Evolutionary conservation across 2,329 filamentous ascomycete genomes (phyloP), one percentile per base, ranked within the genome.

Genomic region (Talaromyces pinophilus): DNA sequence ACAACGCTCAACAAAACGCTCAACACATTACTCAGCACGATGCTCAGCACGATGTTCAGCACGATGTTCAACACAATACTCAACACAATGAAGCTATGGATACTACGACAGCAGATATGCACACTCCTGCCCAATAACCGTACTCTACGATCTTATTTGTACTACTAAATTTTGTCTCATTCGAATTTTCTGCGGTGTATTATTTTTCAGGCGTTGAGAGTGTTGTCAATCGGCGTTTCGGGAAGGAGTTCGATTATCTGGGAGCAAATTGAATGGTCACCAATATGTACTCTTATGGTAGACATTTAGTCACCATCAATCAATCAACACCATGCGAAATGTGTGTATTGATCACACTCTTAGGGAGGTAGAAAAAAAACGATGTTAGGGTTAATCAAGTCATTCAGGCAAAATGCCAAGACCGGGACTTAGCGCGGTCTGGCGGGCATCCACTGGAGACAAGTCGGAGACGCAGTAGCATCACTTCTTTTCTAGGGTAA

Each of bases 51-150:
- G 5, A 28, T 4, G 3, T 10, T 4, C 44, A 48, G 19, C 44
- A 48, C 11, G 22, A 22, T 22, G 15, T 5, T 28, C 48, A 52
- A 5, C 48, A 28, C 15, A 17, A 8, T 50, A 4, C 48, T 33
- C 50, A 54, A 22, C 25, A 54, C 25, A 54, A 65, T 40, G 75
- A 76, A 55, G 72, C 75, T 11, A 69, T 79, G 52, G 75, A 78
- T 40, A 64, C 50, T 25, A 17, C 74, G 10, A 2, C 57, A 67
- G 75, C 74, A 15, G 75, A 74, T 10, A 76, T 80, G 72, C 77
- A 79, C 62, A 50, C 75, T 62, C 19, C 63, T 42, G 38, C 42
- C 33, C 67, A 67, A 40, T 67, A 57, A 38, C 11, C n/a, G 7
- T 13, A 19, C 28, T 15, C 7, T 22, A 38, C n/a, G 8, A 25